phyloP scores from a whole-genome alignment of 805 yeast genomes.

The Myxozyma mucilagina region DNA sequence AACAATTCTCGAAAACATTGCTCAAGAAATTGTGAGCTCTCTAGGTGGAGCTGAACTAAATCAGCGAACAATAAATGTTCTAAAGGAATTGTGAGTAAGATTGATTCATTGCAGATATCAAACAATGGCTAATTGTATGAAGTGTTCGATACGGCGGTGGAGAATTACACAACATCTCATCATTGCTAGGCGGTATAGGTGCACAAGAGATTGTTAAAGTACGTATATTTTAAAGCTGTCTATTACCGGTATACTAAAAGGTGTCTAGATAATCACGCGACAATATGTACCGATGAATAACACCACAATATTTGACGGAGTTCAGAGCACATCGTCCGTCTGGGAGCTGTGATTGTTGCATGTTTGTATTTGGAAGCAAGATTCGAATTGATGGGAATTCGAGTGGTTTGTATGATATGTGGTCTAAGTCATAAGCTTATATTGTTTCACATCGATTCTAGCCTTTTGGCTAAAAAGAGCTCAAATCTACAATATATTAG shows the following conservation, averaged over 20 bases:
- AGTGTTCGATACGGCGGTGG: constrained; percentile 42
- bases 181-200: constrained; percentile 80
- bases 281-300: constrained; percentile 82
- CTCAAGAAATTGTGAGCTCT: constrained; percentile 6
- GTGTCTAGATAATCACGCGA: constrained; percentile 51
- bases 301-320: constrained; percentile 71
- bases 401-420: too few species aligned
- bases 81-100: constrained; percentile 45
- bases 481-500: too few species aligned
- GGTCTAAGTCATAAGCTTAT: too few species aligned
- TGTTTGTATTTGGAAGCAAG: background rate
- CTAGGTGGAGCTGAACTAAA: constrained; percentile 20
- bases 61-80: constrained; percentile 40
- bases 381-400: too few species aligned
- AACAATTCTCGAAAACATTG: constrained; percentile 11
- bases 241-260: background rate
- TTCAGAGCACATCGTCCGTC: constrained; percentile 43
- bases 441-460: too few species aligned
- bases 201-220: constrained; percentile 82
- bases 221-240: constrained; percentile 4
- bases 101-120: background rate
- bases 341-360: constrained; percentile 2
- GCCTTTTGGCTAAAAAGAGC: too few species aligned
- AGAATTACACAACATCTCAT: constrained; percentile 58
- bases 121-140: background rate